Base-by-base conservation (phyloP, 75 land plant genomes). In the Sequoia sempervirens region DNA sequence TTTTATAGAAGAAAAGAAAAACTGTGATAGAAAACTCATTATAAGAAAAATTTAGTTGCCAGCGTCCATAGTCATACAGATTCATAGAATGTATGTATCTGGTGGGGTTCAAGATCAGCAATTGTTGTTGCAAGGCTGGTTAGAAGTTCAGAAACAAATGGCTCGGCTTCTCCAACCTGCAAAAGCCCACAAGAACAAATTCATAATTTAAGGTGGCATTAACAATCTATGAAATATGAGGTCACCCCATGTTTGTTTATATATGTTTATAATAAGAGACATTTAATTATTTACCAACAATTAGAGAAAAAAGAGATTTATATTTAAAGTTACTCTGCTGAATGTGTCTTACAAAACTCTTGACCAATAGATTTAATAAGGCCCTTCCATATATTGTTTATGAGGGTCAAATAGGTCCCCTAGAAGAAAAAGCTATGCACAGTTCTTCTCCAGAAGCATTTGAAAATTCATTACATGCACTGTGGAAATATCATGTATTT, bases 51-150 rank as follows among this genome's bases (percentile, higher is more conserved):
- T 13, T 8, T 50, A 80, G 26, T 54, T 26, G 11, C 68, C 38
- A 38, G 36, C 15, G 30, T 7, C 52, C 94, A 41, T 40, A 50
- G 53, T 50, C 53, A 50, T 94, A 98, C 99, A 84, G 99, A 92
- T 90, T 98, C 99, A 93, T 98, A 98, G 83, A 98, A 98, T 17
- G 96, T 88, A 85, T 98, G 99, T 36, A 98, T 98, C 82, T 98
- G 99, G 84, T 98, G 99, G 52, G 93, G 94, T 84, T 98, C 97
- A 69, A 98, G 93, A 89, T 98, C 99, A 45, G 90, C 87, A 89
- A 98, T 87, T 0, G 97, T 98, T 58, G 90, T 84, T 80, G 99
- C 87, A 66, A 98, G 90, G 36, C 90, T 86, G 47, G 95, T 87
- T 54, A 98, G 84, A 83, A 98, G 95, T 87, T 96, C 99, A 83